Base-by-base conservation (phyloP, 805 yeast species). In the Metschnikowia shivogae region DNA sequence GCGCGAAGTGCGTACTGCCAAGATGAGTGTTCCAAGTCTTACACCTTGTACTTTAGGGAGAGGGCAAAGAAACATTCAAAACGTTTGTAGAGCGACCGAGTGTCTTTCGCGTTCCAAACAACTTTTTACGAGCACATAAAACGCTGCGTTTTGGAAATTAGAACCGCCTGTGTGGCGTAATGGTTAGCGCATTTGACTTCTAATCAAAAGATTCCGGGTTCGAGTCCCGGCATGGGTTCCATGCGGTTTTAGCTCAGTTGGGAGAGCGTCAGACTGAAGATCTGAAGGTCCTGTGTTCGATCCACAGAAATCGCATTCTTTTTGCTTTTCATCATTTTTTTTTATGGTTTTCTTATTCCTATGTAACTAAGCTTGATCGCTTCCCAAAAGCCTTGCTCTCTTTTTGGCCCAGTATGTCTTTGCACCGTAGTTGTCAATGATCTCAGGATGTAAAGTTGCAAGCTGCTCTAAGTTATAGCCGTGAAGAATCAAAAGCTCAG, bases 401-500 rank as follows among this genome's bases (percentile, higher is more conserved):
- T 42, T 56, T 58, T 6, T 63, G 64, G 67, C 67, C 87, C 88
- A 83, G 56, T 78, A 84, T 4, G 56, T 56, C 13, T 58, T 53
- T n/a, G 86, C 88, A 4, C 64, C 70, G 0, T 64, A 63, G 6
- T 75, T 61, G 34, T 78, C 61, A 0, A 70, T 70, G 9, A 74
- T 50, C 6, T 63, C 66, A 12, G 61, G 53, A 10, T 59, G 48
- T 7, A 69, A 58, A 11, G 50, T 55, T 24, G 31, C 41, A 5
- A 48, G 24, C 1, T 57, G 58, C 6, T 78, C 80, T 7, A 76
- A 65, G 9, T 69, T 65, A 28, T 78, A 68, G 7, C 86, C 86
- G 59, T 82, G 83, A 38, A 80, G 63, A 0, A 80, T 48, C 10
- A 85, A 57, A 11, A 82, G 65, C 54, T 84, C 89, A 0, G 86